Conservation (phyloP, 306 rosid species). For the Fagus sylvatica region DNA sequence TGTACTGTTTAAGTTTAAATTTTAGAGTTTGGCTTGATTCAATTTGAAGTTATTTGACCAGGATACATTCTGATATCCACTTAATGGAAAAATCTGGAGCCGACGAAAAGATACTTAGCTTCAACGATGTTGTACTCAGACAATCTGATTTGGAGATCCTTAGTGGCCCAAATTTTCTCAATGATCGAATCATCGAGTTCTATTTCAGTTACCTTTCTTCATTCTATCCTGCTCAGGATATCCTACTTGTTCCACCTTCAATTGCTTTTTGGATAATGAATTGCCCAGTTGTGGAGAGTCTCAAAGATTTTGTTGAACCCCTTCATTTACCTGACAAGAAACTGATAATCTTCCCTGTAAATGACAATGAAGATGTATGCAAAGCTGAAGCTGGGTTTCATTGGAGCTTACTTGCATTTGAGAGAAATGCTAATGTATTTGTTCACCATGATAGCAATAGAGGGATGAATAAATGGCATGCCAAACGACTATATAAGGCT, state of each 20-base stretch:
- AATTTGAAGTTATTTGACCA: slow-evolving; percentile 17
- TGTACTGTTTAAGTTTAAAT: not conserved
- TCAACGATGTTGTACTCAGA: slow-evolving; percentile 85
- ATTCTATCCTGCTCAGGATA: slow-evolving; percentile 40
- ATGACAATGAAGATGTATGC: slow-evolving; percentile 67
- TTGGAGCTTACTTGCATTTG: slow-evolving; percentile 86
- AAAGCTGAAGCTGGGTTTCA: slow-evolving; percentile 82
- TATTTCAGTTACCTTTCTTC: slow-evolving; percentile 69
- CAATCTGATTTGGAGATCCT: slow-evolving; percentile 76
- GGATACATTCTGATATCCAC: slow-evolving; percentile 25
- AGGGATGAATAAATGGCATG: slow-evolving; percentile 44
- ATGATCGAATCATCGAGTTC: slow-evolving; percentile 83
- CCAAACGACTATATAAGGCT: slow-evolving; percentile 58
- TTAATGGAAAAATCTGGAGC: slow-evolving; percentile 50
- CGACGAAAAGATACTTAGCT: slow-evolving; percentile 78
- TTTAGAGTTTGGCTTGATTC: not conserved
- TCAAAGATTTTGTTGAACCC: slow-evolving; percentile 70
- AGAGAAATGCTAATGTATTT: slow-evolving; percentile 54
- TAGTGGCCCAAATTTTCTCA: slow-evolving; percentile 65
- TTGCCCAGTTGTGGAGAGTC: slow-evolving; percentile 50
- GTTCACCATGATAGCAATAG: slow-evolving; percentile 74
- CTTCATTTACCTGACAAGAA: slow-evolving; percentile 57
- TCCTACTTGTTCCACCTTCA: slow-evolving; percentile 77
- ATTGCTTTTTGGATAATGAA: slow-evolving; percentile 80
- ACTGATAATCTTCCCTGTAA: slow-evolving; percentile 72